phyloP scores from a whole-genome alignment of 495 filamentous ascomycete species.

The Neurospora tetrasperma region DNA sequence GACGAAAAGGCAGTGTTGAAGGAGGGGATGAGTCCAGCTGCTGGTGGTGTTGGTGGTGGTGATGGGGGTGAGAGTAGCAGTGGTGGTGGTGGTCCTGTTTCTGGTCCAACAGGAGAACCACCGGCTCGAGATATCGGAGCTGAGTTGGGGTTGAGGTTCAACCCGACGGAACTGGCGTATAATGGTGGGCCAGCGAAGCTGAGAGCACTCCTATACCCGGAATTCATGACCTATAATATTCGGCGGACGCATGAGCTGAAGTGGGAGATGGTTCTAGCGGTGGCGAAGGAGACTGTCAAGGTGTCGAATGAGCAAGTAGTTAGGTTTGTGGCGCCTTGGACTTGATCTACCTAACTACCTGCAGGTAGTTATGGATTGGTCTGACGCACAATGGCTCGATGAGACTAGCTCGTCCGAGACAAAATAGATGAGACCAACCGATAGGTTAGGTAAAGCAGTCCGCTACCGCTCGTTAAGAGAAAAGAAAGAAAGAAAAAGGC shows the following conservation, averaged over 20 bases:
- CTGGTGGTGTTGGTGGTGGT: too few species aligned
- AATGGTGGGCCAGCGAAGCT: not conserved
- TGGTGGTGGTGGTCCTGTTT: too few species aligned
- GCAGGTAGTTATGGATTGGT: too few species aligned
- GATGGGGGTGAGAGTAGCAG: too few species aligned
- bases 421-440: too few species aligned
- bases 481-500: too few species aligned
- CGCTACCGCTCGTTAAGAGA: too few species aligned
- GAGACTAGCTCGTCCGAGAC: too few species aligned
- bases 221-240: not conserved
- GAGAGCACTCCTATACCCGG: not conserved
- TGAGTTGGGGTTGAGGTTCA: not conserved
- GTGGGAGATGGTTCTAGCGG: not conserved
- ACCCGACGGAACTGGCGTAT: not conserved
- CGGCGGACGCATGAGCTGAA: not conserved
- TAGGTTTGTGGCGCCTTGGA: not conserved
- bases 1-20: not conserved
- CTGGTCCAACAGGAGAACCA: not conserved
- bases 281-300: not conserved
- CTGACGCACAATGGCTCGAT: too few species aligned
- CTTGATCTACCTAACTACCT: not conserved
- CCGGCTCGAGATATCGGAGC: not conserved
- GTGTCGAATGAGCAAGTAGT: not conserved
- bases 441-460: too few species aligned
- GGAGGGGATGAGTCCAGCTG: not conserved